Conservation (phyloP, 306 rosid genomes). For the Malus sylvestris region DNA sequence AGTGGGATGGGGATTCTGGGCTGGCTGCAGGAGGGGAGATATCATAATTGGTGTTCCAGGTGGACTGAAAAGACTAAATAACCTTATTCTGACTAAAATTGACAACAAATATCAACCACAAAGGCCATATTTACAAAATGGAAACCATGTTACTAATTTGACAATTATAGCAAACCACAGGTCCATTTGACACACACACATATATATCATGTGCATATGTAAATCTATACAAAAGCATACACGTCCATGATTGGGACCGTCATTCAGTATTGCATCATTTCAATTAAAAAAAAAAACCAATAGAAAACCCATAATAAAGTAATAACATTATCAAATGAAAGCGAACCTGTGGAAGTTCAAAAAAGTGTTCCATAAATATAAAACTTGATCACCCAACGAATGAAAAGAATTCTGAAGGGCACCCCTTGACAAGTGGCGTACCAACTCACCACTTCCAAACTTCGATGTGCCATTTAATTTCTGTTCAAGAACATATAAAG, state of each 20-base stretch:
- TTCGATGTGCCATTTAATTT: slow-evolving; percentile 29
- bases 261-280: not conserved
- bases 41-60: no score
- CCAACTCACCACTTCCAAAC: slow-evolving; percentile 37
- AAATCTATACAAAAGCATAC: not conserved
- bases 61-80: no score
- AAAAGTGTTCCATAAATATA: slow-evolving; percentile 75
- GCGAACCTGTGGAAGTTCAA: slow-evolving; percentile 67
- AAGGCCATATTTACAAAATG: not conserved
- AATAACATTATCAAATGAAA: slow-evolving; percentile 19
- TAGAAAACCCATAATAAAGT: not conserved
- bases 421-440: slow-evolving; percentile 36
- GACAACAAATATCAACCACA: not conserved
- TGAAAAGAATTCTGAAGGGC: slow-evolving; percentile 39
- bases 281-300: not conserved
- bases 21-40: no score
- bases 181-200: not conserved
- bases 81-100: not conserved
- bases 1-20: not conserved
- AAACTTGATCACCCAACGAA: slow-evolving; percentile 65
- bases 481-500: slow-evolving; percentile 26
- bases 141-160: not conserved
- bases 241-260: not conserved
- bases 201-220: not conserved
- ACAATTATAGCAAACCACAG: not conserved